A percentile compares a stretch with the other conserved stretches of the same genome.
Evolutionary conservation across 2,329 filamentous ascomycete species (phyloP).

Genomic region (Cladosporium sp.): DNA sequence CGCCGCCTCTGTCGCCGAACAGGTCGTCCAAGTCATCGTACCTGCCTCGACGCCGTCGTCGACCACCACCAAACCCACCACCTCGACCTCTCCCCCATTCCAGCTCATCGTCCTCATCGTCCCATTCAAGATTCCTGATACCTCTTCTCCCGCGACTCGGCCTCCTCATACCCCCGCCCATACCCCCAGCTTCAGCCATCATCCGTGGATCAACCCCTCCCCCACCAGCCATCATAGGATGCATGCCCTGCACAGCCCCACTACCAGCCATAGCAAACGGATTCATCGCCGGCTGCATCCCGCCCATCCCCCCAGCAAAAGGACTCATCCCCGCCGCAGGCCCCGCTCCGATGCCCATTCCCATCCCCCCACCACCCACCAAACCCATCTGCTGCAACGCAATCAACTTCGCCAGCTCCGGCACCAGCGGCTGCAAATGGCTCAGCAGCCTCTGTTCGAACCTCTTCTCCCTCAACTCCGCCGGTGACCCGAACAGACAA

Average conservation of each 20-base stretch:
- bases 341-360: not conserved
- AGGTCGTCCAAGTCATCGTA: slow-evolving; percentile 15
- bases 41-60: slow-evolving; percentile 11
- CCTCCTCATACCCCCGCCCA: slow-evolving; percentile 10
- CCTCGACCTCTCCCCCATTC: slow-evolving; percentile 5
- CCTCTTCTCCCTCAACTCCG: slow-evolving; percentile 21
- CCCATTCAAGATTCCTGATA: slow-evolving; percentile 1
- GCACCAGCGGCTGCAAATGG: slow-evolving; percentile 21
- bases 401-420: slow-evolving; percentile 20
- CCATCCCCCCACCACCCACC: not conserved
- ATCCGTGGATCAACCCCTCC: not conserved
- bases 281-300: slow-evolving; percentile 11
- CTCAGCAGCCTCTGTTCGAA: slow-evolving; percentile 21
- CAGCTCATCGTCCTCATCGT: slow-evolving; percentile 14
- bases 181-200: not conserved
- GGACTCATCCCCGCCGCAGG: not conserved
- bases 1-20: slow-evolving; percentile 14
- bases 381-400: slow-evolving; percentile 5
- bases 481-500: slow-evolving; percentile 20
- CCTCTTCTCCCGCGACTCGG: slow-evolving; percentile 1
- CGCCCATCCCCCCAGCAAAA: slow-evolving; percentile 3
- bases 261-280: slow-evolving; percentile 5
- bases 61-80: not conserved
- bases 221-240: slow-evolving; percentile 13
- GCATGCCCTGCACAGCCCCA: not conserved